Base-by-base conservation (phyloP, 495 filamentous ascomycete genomes). In the Talaromyces nanjingensis region DNA sequence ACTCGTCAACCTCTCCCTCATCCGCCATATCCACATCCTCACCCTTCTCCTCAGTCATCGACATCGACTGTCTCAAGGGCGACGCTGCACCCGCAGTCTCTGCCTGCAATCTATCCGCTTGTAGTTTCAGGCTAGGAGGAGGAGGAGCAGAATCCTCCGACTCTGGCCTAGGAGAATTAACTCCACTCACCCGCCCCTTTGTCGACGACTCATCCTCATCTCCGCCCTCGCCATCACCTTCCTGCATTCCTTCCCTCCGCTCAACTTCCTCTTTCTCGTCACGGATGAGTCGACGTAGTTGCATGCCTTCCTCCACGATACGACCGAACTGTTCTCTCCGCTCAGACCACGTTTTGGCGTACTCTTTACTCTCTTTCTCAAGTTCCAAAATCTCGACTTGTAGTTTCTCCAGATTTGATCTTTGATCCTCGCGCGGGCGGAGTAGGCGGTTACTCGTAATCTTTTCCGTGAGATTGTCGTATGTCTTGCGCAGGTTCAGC, bases 251-350 rank as follows among this genome's bases (percentile, higher is more conserved):
- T 72, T 97, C 84, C 63, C 83, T 79, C 52, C 85, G 73, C 70
- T 88, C 86, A 8, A 80, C 80, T 76, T 97, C 94, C 72, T 98
- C 94, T 74, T 97, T 97, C 79, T 97, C 92, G 74, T 97, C 92
- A 49, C 91, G 85, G 67, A 98, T 98, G 68, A 96, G 77, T 34
- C 88, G 84, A 57, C 92, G 81, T 67, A 98, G 81, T 65, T 91
- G 82, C 86, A 89, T 90, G 4, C 92, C 90, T 79, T 98, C 93
- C 45, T 92, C 91, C 64, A 97, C 90, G 70, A 98, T 94, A 66
- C 86, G 81, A 12, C 88, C 90, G 74, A 98, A 98, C 75, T 96
- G 92, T 69, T 89, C 89, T 47, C 92, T 76, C 37, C 96, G 81
- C 72, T 96, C 91, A 18, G 83, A 77, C 93, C 93, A 98, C 4